phyloP scores from a whole-genome alignment of 2,329 filamentous ascomycete genomes.

The Hymenoscyphus repandus region DNA sequence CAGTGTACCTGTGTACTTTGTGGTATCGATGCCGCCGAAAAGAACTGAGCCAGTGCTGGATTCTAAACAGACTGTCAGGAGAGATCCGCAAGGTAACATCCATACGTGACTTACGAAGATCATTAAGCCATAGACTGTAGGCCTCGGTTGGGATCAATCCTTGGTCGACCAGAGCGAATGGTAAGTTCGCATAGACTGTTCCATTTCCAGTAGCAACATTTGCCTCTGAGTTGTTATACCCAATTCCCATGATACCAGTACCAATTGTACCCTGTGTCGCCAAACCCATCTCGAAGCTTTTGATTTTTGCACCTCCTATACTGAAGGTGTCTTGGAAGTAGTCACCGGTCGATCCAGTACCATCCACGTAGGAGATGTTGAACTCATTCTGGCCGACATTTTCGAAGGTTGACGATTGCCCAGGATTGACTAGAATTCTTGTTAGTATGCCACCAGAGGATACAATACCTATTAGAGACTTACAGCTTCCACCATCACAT shows the following conservation, averaged over 20 bases:
- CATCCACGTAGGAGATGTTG: slow-evolving; percentile 57
- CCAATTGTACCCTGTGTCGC: slow-evolving; percentile 44
- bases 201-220: slow-evolving; percentile 43
- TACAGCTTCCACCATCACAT: slow-evolving; percentile 43
- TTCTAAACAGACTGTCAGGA: slow-evolving; percentile 13
- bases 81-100: not conserved
- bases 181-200: slow-evolving; percentile 33
- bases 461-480: slow-evolving; percentile 21
- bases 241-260: slow-evolving; percentile 55
- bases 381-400: slow-evolving; percentile 42
- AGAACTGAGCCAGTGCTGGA: slow-evolving; percentile 33
- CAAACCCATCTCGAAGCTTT: slow-evolving; percentile 50
- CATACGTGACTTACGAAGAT: slow-evolving; percentile 27
- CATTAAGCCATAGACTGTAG: slow-evolving; percentile 35
- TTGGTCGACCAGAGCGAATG: slow-evolving; percentile 34
- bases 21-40: slow-evolving; percentile 44
- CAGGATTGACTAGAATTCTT: slow-evolving; percentile 40
- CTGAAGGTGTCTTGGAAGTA: slow-evolving; percentile 53
- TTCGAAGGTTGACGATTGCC: slow-evolving; percentile 44
- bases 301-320: slow-evolving; percentile 45
- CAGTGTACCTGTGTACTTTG: slow-evolving; percentile 38
- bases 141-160: slow-evolving; percentile 40
- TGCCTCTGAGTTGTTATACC: slow-evolving; percentile 40
- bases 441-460: not conserved
- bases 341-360: slow-evolving; percentile 47